Evolutionary conservation across 2,329 filamentous ascomycete genomes (phyloP).

Genomic region (Madurella mycetomatis): DNA sequence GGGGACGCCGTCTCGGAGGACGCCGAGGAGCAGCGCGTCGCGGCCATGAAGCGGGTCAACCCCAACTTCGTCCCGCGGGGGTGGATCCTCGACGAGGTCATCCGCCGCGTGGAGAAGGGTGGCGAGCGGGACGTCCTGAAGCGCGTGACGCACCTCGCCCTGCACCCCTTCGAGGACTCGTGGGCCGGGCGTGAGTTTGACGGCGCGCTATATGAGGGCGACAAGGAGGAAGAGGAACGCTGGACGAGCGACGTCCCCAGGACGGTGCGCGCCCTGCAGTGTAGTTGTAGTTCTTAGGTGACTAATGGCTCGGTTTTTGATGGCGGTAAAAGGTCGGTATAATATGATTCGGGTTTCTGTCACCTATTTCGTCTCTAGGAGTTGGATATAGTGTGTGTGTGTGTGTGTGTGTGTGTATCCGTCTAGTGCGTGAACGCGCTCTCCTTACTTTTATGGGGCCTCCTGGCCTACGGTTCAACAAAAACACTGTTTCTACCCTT

Average conservation of each 20-base stretch:
- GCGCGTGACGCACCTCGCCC: conserved; percentile 74
- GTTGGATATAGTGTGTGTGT: too few relatives aligned
- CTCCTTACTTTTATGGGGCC: too few relatives aligned
- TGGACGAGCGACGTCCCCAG: conserved; percentile 84
- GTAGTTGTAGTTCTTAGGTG: conserved; percentile 81
- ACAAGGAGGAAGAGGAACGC: conserved; percentile 70
- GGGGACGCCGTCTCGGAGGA: conserved; percentile 28
- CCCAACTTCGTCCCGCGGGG: conserved; percentile 87
- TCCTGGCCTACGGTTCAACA: too few relatives aligned
- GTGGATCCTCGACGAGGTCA: conserved; percentile 92
- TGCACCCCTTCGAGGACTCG: conserved; percentile 77
- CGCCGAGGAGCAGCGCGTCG: conserved; percentile 58
- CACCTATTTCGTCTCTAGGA: too few relatives aligned
- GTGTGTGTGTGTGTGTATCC: too few relatives aligned
- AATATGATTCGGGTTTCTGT: too few relatives aligned
- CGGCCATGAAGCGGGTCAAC: conserved; percentile 79
- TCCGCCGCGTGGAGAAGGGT: conserved; percentile 79
- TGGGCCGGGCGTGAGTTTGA: conserved; percentile 57
- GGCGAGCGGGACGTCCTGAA: conserved; percentile 74
- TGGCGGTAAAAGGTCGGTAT: too few relatives aligned
- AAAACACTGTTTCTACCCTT: too few relatives aligned
- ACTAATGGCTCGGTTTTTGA: not conserved
- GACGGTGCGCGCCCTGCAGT: conserved; percentile 77
- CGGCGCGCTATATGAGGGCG: conserved; percentile 41
- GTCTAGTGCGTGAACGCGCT: too few relatives aligned